Evolutionary conservation across 192 early-diverging fungal species (phyloP), one percentile per base, ranked within the genome.

Genomic region (Physocladia obscura): DNA sequence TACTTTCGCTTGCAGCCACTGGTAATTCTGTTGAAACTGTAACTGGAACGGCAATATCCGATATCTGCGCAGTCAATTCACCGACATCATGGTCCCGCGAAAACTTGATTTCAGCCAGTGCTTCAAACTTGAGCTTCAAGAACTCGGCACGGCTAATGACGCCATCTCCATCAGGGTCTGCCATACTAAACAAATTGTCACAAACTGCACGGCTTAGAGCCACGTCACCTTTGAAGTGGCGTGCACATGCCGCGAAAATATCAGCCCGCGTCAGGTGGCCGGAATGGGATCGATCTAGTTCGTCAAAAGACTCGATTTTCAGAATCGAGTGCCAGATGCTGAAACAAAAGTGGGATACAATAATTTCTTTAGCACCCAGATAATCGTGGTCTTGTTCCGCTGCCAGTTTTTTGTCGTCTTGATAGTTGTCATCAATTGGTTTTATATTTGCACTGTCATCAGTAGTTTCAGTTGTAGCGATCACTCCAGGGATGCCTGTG

Each of bases 171-270:
- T 4, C 13, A 4, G n/a, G 27, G 24, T 65, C 62, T 3, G 62
- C 62, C 49, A 65, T 51, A 21, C 47, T 4, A 50, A 51, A 65
- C 62, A 65, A 11, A 47, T 65, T 65, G 27, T 65, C 62, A 0
- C 37, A 19, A 2, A 65, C 62, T 24, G 34, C 62, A 3, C 26
- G 21, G n/a, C 48, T 51, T 17, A 65, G 32, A 22, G 4, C 31
- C 11, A 19, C 15, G 40, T 51, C 62, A 31, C 62, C 62, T 24
- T 65, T 22, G 50, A 32, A 65, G 22, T 51, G 62, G n/a, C 47
- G 22, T 0, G 11, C 5, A 8, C 48, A 8, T 17, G 44, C 62
- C 19, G 38, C 62, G 17, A 29, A 31, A 21, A 65, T 22, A 30
- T 65, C 62, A 5, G 48, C 62, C 19, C 47, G 8, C 2, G 48